Percentiles rank a stretch among this genome's conserved stretches.
phyloP scores from a whole-genome alignment of 176 grass and related monocot species.

The Raddia guianensis region DNA sequence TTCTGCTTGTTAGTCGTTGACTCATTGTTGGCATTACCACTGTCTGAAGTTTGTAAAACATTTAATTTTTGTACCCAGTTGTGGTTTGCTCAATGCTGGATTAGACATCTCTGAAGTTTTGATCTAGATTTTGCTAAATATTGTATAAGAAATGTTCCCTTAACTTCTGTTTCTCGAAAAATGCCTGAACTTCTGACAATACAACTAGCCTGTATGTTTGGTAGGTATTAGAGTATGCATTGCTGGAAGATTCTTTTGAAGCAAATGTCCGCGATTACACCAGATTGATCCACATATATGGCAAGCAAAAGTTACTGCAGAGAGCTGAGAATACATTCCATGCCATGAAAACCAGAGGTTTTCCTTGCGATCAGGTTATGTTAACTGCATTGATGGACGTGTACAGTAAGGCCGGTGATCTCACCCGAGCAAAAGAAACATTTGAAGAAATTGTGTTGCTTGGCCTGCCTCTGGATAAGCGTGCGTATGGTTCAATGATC shows the following conservation, averaged over 20 bases:
- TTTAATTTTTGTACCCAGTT: not conserved
- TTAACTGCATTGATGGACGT: constrained; percentile 61
- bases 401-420: constrained; percentile 66
- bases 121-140: not conserved
- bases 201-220: not conserved
- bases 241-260: constrained; percentile 69
- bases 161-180: not conserved
- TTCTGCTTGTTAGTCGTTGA: not conserved
- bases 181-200: not conserved
- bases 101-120: not conserved
- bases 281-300: constrained; percentile 74
- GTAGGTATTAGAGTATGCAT: not conserved
- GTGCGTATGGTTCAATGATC: constrained; percentile 78
- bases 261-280: constrained; percentile 79
- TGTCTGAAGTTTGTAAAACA: not conserved
- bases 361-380: constrained; percentile 72
- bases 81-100: not conserved
- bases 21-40: not conserved
- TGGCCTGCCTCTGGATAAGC: constrained; percentile 64
- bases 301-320: constrained; percentile 67
- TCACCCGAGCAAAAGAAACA: constrained; percentile 49
- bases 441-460: constrained; percentile 77
- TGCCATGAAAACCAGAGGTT: constrained; percentile 70
- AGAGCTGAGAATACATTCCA: constrained; percentile 68
- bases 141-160: not conserved